Percentiles rank a stretch among this genome's conserved stretches.
These are phyloP conservation scores for Elsinoe australis DNA, from an alignment of 2,329 filamentous ascomycete genomes.

Conservation along the genomic window DNA sequence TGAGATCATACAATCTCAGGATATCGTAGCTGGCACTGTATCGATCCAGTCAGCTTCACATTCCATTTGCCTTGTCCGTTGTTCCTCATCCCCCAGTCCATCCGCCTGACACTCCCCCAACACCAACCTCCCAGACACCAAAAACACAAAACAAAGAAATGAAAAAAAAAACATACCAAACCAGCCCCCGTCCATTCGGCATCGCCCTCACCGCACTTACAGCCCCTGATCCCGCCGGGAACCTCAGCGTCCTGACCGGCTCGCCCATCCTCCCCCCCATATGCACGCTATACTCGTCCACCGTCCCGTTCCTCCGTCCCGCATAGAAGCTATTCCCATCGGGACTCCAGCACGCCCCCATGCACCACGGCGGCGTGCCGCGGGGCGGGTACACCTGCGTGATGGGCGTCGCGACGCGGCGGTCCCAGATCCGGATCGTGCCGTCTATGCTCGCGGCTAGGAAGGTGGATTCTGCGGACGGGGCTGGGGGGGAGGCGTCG, in stretches of 20 bases:
- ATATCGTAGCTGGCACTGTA: slow-evolving; percentile 83
- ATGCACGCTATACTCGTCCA: slow-evolving; percentile 88
- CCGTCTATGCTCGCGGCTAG: slow-evolving; percentile 84
- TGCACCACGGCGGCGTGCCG: slow-evolving; percentile 89
- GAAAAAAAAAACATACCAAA: slow-evolving; percentile 54
- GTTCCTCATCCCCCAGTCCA: no score
- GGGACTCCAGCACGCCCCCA: slow-evolving; percentile 92
- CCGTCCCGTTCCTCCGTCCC: slow-evolving; percentile 80
- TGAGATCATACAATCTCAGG: slow-evolving; percentile 79
- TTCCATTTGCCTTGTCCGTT: not conserved
- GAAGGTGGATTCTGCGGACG: slow-evolving; percentile 68
- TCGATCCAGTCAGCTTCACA: not conserved
- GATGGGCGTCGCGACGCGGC: slow-evolving; percentile 65
- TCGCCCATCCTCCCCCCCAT: slow-evolving; percentile 58
- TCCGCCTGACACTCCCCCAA: no score
- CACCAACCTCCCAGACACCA: no score
- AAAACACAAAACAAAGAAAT: not conserved
- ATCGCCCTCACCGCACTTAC: slow-evolving; percentile 84
- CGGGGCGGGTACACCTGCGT: slow-evolving; percentile 68
- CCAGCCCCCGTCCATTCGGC: slow-evolving; percentile 83
- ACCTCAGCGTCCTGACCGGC: slow-evolving; percentile 72
- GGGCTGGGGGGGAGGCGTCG: slow-evolving; percentile 30
- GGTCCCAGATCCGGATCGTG: slow-evolving; percentile 86
- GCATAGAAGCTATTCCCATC: slow-evolving; percentile 94
- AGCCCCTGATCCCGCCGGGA: slow-evolving; percentile 80